phyloP scores from a whole-genome alignment of 2,329 filamentous ascomycete species.

The Cladosporium halotolerans region DNA sequence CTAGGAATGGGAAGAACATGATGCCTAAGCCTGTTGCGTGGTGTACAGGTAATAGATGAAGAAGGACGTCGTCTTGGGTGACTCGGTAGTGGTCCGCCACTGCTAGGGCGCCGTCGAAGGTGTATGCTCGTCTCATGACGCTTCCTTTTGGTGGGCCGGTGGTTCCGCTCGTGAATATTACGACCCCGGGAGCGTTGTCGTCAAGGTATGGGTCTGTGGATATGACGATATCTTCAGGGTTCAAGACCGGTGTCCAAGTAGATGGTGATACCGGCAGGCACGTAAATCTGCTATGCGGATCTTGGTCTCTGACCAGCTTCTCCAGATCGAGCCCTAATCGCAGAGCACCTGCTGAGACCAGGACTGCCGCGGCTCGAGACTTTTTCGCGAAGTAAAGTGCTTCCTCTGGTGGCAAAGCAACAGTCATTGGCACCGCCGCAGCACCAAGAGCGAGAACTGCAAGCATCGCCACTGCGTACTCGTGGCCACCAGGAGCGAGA shows the following conservation, averaged over 20 bases:
- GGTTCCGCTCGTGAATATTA: constrained; percentile 71
- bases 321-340: constrained; percentile 25
- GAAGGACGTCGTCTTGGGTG: constrained; percentile 36
- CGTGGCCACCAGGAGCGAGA: constrained; percentile 42
- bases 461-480: constrained; percentile 44
- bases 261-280: constrained; percentile 34
- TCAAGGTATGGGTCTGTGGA: constrained; percentile 37
- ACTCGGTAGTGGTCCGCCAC: constrained; percentile 37
- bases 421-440: constrained; percentile 41
- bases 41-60: constrained; percentile 47
- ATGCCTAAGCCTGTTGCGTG: constrained; percentile 48
- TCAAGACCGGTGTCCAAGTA: constrained; percentile 26
- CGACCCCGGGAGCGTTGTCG: constrained; percentile 36
- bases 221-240: constrained; percentile 32
- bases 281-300: constrained; percentile 26
- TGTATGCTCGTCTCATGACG: constrained; percentile 39
- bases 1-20: constrained; percentile 42
- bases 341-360: constrained; percentile 33
- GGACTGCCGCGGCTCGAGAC: constrained; percentile 33
- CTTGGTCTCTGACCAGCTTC: constrained; percentile 23
- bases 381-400: constrained; percentile 41
- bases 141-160: constrained; percentile 71
- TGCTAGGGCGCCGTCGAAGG: constrained; percentile 33
- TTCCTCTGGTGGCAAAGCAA: constrained; percentile 38
- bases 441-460: constrained; percentile 43